phyloP scores from a whole-genome alignment of 352 stramenopile genomes.

The Globisporangium recalcitrans region DNA sequence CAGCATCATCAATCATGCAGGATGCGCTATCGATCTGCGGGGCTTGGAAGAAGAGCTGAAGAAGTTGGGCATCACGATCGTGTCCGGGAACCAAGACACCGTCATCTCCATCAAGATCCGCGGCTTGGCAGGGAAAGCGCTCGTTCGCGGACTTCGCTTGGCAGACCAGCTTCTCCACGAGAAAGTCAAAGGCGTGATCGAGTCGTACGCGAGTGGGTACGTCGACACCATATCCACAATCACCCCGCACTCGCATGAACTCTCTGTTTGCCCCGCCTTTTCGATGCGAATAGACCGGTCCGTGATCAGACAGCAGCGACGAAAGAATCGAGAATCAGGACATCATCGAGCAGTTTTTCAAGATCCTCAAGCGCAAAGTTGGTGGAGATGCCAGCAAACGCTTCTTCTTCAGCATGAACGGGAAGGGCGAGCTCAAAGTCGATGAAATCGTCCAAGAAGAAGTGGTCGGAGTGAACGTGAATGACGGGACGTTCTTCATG shows the following conservation, averaged over 20 bases:
- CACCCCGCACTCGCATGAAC: too few species aligned
- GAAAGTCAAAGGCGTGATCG: conserved; percentile 67
- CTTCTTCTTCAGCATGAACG: conserved; percentile 52
- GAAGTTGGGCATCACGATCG: conserved; percentile 67
- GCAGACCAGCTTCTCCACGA: conserved; percentile 70
- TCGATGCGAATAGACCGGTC: conserved; percentile 68
- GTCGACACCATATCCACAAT: conserved; percentile 7
- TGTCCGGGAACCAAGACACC: conserved; percentile 69
- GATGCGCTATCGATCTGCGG: conserved; percentile 35
- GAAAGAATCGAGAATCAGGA: conserved; percentile 78
- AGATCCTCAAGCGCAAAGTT: conserved; percentile 58
- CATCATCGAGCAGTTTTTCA: conserved; percentile 72
- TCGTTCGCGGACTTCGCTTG: conserved; percentile 49
- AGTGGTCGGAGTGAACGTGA: conserved; percentile 70
- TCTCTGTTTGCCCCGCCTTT: too few species aligned
- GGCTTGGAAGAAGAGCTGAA: conserved; percentile 76
- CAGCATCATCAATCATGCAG: not conserved
- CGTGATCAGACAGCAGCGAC: conserved; percentile 78
- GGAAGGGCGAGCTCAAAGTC: conserved; percentile 40
- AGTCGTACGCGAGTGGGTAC: conserved; percentile 78
- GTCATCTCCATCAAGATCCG: conserved; percentile 77
- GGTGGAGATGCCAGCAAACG: conserved; percentile 63
- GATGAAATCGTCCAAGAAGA: conserved; percentile 75
- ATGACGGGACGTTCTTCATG: conserved; percentile 93
- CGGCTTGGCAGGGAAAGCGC: conserved; percentile 49